Conservation (phyloP, 192 early-diverging fungal species). For the Hyaloraphidium curvatum region DNA sequence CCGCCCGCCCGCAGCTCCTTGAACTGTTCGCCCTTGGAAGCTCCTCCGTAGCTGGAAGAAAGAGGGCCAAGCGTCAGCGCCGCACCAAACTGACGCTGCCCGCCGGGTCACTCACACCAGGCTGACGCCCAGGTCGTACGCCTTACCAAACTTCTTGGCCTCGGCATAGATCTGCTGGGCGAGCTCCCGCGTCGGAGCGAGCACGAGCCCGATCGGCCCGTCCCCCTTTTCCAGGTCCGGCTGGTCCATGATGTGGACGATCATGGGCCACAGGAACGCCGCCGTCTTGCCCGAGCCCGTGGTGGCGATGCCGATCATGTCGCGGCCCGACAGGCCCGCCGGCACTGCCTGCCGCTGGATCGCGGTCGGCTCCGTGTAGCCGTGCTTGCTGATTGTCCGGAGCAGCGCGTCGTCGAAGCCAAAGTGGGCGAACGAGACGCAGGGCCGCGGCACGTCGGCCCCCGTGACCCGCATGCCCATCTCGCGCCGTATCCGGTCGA, state of each 20-base stretch:
- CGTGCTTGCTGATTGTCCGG: constrained; percentile 33
- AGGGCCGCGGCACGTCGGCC: constrained; percentile 38
- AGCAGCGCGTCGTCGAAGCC: constrained; percentile 54
- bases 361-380: constrained; percentile 48
- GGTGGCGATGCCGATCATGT: constrained; percentile 67
- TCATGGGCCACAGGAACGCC: constrained; percentile 64
- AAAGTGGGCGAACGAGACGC: constrained; percentile 72
- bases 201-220: constrained; percentile 59
- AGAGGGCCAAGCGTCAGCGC: too few relatives aligned
- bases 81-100: not conserved
- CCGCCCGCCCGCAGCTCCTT: constrained; percentile 48
- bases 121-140: constrained; percentile 31
- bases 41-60: constrained; percentile 67
- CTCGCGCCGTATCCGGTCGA: constrained; percentile 29
- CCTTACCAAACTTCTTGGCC: constrained; percentile 59
- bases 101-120: not conserved
- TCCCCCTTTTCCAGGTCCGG: constrained; percentile 47
- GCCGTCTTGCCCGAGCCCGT: constrained; percentile 78
- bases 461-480: constrained; percentile 50
- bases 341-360: constrained; percentile 67
- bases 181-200: constrained; percentile 62
- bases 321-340: constrained; percentile 52
- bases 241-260: constrained; percentile 75
- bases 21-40: constrained; percentile 64
- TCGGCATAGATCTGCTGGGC: constrained; percentile 62